Percentiles rank a stretch among this genome's conserved stretches.
These are phyloP conservation scores for Canavalia gladiata DNA, from an alignment of 306 rosid genomes.

Conservation along the genomic window DNA sequence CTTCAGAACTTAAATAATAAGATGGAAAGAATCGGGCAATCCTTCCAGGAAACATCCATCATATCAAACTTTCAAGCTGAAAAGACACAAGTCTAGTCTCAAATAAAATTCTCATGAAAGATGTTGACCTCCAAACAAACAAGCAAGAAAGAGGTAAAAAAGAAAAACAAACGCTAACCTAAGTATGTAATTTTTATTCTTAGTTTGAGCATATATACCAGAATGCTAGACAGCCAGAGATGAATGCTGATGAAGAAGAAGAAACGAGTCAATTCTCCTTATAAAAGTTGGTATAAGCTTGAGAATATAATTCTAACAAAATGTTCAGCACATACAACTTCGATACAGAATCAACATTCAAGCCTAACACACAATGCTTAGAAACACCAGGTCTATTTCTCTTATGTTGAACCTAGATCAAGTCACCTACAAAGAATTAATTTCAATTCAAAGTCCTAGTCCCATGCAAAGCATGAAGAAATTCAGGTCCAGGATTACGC, in stretches of 20 bases:
- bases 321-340: background rate
- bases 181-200: no score
- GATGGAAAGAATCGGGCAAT: background rate
- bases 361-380: constrained; percentile 3
- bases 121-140: background rate
- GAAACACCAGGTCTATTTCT: constrained; percentile 1
- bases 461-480: background rate
- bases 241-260: background rate
- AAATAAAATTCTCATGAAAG: background rate
- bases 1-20: background rate
- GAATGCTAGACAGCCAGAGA: no score
- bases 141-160: no score
- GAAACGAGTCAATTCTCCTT: background rate
- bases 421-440: constrained; percentile 19
- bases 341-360: constrained; percentile 6
- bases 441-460: background rate
- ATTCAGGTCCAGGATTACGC: no score
- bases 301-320: background rate
- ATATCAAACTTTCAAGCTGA: constrained; percentile 11
- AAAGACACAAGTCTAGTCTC: background rate
- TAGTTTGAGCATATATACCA: no score
- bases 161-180: no score
- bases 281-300: background rate
- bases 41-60: constrained; percentile 13
- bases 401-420: constrained; percentile 29